A percentile compares a stretch with the other conserved stretches of the same genome.
Conservation (phyloP, 2,329 filamentous ascomycete genomes). For the Nakataea oryzae region DNA sequence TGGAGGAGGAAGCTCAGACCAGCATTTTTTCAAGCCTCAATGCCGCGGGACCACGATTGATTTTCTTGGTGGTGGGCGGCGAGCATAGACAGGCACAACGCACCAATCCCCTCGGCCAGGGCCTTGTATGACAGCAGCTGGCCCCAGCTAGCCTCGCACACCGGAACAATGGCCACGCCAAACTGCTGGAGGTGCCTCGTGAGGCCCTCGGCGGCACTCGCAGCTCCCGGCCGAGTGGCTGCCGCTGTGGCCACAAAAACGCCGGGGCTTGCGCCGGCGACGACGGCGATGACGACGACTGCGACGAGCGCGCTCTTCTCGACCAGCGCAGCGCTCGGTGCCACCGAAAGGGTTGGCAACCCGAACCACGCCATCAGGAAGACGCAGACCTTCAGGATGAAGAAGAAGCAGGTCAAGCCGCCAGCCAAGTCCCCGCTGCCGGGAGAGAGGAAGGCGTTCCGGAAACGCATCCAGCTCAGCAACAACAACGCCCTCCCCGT, state of each 20-base stretch:
- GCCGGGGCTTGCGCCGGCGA: background rate
- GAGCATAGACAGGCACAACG: background rate
- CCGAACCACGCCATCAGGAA: constrained; percentile 16
- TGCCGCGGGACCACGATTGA: background rate
- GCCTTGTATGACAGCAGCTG: background rate
- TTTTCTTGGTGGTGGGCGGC: background rate
- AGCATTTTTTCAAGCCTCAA: background rate
- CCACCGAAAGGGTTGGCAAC: background rate
- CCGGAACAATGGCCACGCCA: constrained; percentile 38
- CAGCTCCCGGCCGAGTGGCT: constrained; percentile 12
- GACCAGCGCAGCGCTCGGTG: constrained; percentile 22
- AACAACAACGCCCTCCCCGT: constrained; percentile 89
- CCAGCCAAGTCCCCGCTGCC: constrained; percentile 48
- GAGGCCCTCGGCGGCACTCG: constrained; percentile 27
- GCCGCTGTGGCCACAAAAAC: constrained; percentile 9
- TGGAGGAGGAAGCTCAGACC: background rate
- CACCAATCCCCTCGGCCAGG: background rate
- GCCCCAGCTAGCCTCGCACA: background rate
- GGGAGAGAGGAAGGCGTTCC: constrained; percentile 78
- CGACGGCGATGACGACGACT: constrained; percentile 10
- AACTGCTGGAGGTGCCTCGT: constrained; percentile 50
- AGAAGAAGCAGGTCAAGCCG: constrained; percentile 41
- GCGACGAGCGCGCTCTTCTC: constrained; percentile 30
- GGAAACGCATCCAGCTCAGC: constrained; percentile 83
- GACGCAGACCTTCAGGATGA: constrained; percentile 24